phyloP scores from a whole-genome alignment of 1,139 yeast genomes.

The Geotrichum phurueaensis region DNA sequence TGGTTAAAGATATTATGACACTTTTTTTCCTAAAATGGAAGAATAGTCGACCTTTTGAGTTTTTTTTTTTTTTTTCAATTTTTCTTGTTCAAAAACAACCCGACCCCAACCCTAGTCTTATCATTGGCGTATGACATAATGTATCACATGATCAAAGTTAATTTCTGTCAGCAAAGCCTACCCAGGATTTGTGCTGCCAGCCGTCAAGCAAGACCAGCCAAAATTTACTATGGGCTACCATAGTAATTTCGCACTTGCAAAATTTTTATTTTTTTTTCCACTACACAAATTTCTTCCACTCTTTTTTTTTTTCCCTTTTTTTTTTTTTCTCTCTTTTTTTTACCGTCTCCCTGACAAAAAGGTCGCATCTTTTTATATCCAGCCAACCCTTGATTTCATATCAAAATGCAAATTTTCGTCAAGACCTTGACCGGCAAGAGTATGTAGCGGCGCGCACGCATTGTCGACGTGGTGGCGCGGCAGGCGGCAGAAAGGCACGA shows the following conservation, averaged over 20 bases:
- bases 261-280: not conserved
- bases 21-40: not conserved
- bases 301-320: not conserved
- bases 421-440: constrained; percentile 33
- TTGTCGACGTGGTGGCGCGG: too few species aligned
- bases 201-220: too few species aligned
- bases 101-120: not conserved
- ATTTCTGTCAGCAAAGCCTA: not conserved
- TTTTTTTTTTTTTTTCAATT: too few species aligned
- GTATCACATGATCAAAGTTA: not conserved
- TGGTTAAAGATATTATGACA: not conserved
- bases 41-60: not conserved
- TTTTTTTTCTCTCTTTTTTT: not conserved
- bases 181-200: not conserved
- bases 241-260: not conserved
- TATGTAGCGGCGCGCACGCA: too few species aligned
- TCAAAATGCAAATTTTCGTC: constrained; percentile 25
- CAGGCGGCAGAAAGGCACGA: too few species aligned
- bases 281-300: not conserved
- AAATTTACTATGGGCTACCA: not conserved
- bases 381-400: not conserved
- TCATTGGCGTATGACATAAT: not conserved
- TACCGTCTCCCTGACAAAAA: not conserved
- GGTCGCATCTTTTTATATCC: not conserved
- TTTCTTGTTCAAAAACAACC: not conserved